phyloP scores from a whole-genome alignment of 495 filamentous ascomycete genomes.

The Penicillium bialowiezense region DNA sequence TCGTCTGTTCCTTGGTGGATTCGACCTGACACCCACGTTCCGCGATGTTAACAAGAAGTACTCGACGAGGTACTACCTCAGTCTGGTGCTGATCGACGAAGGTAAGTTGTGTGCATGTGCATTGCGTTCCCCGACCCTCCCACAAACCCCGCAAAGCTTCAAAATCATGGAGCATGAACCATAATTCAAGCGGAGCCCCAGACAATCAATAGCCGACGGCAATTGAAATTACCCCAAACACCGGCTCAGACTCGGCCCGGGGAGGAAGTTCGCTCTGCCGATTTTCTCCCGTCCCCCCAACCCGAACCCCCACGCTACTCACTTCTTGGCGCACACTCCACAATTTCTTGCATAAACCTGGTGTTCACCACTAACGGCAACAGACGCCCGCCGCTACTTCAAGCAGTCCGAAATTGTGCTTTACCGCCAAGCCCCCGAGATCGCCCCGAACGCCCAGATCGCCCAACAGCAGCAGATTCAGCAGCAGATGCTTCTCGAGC shows the following conservation, averaged over 20 bases:
- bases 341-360: slow-evolving; percentile 5
- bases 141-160: not conserved
- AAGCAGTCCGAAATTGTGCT: slow-evolving; percentile 99
- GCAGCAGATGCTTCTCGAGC: slow-evolving; percentile 37
- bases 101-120: no score
- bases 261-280: slow-evolving; percentile 7
- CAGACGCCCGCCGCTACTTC: slow-evolving; percentile 96
- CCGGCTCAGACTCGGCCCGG: slow-evolving; percentile 10
- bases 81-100: slow-evolving; percentile 94
- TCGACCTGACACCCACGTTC: slow-evolving; percentile 97
- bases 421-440: slow-evolving; percentile 85
- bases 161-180: not conserved
- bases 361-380: not conserved
- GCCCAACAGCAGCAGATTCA: slow-evolving; percentile 47
- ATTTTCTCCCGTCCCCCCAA: slow-evolving; percentile 6
- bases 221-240: slow-evolving; percentile 25
- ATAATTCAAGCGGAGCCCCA: slow-evolving; percentile 3
- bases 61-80: slow-evolving; percentile 96
- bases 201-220: slow-evolving; percentile 38
- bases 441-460: slow-evolving; percentile 43
- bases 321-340: slow-evolving; percentile 27
- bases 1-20: slow-evolving; percentile 93
- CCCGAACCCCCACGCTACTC: slow-evolving; percentile 38
- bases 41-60: slow-evolving; percentile 99
- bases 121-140: no score